Conservation (phyloP, 768 basidiomycete genomes). For the Mycena sanguinolenta region DNA sequence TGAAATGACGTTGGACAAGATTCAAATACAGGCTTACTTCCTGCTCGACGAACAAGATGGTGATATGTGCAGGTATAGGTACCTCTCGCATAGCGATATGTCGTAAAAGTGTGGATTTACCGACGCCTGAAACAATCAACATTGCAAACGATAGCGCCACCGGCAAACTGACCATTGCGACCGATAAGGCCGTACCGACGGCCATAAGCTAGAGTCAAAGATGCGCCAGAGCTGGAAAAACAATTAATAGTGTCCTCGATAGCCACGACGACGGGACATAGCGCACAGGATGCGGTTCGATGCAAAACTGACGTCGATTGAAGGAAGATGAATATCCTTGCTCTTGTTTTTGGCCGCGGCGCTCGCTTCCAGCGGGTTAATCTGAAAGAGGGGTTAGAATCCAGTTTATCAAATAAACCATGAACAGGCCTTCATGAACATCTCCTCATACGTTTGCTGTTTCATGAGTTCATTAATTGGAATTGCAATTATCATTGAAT, state of each 20-base stretch:
- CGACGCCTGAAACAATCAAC: constrained; percentile 70
- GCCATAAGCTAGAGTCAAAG: constrained; percentile 88
- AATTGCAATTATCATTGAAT: background rate
- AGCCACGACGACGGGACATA: constrained; percentile 1
- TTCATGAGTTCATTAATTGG: constrained; percentile 23
- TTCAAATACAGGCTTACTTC: constrained; percentile 66
- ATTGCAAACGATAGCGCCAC: constrained; percentile 21
- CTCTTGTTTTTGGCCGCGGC: constrained; percentile 90
- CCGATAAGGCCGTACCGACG: constrained; percentile 94
- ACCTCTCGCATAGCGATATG: constrained; percentile 97
- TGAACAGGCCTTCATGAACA: constrained; percentile 91
- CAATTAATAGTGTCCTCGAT: constrained; percentile 12
- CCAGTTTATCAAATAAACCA: background rate
- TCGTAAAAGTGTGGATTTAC: constrained; percentile 95
- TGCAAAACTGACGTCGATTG: constrained; percentile 96
- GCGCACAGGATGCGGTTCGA: constrained; percentile 92
- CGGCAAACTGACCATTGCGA: constrained; percentile 72
- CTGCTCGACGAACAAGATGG: constrained; percentile 98
- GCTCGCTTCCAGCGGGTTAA: constrained; percentile 92
- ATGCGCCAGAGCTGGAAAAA: constrained; percentile 78
- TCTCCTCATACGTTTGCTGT: constrained; percentile 97
- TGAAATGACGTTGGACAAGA: constrained; percentile 2
- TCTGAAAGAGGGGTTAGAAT: constrained; percentile 54
- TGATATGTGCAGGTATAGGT: constrained; percentile 93
- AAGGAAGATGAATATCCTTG: constrained; percentile 95